Percentiles rank a stretch among this genome's conserved stretches.
phyloP scores from a whole-genome alignment of 1,284 basidiomycete species.

The Cutaneotrichosporon cutaneum region DNA sequence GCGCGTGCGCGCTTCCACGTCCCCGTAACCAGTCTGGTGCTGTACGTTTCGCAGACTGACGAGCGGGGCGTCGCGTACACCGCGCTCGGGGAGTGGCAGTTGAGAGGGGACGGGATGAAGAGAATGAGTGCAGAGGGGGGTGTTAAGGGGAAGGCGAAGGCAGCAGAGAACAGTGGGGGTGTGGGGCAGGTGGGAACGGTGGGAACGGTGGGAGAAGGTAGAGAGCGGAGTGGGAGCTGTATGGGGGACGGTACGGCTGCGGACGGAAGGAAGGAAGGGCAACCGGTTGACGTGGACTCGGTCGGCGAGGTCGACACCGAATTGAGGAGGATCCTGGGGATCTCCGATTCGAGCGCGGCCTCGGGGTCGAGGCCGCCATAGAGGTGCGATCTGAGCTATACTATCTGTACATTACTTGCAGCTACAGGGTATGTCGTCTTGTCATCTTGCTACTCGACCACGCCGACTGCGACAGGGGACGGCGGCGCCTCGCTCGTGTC shows the following conservation, averaged over 20 bases:
- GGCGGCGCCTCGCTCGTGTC: neutral
- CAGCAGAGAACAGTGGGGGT: neutral
- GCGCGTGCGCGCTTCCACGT: neutral
- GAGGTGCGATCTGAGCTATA: neutral
- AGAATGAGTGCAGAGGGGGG: neutral
- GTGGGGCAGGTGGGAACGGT: neutral
- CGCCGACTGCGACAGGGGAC: constrained; percentile 17
- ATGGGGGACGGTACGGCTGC: no score
- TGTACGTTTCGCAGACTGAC: neutral
- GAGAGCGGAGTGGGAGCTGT: neutral
- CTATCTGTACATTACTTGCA: constrained; percentile 3
- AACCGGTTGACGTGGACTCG: no score
- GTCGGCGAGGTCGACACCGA: neutral
- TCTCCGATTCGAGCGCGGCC: neutral
- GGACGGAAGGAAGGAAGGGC: no score
- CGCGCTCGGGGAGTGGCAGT: neutral
- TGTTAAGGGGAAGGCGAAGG: neutral
- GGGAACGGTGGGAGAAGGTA: neutral
- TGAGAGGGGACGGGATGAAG: neutral
- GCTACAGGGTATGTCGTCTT: neutral
- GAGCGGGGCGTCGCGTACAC: neutral
- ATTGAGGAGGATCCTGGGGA: neutral
- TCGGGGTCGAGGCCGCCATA: neutral
- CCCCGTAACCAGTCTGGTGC: neutral
- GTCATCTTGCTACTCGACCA: constrained; percentile 10